Percentiles rank a stretch among this genome's conserved stretches.
Conservation (phyloP, 768 basidiomycete species). For the Mycena indigotica region DNA sequence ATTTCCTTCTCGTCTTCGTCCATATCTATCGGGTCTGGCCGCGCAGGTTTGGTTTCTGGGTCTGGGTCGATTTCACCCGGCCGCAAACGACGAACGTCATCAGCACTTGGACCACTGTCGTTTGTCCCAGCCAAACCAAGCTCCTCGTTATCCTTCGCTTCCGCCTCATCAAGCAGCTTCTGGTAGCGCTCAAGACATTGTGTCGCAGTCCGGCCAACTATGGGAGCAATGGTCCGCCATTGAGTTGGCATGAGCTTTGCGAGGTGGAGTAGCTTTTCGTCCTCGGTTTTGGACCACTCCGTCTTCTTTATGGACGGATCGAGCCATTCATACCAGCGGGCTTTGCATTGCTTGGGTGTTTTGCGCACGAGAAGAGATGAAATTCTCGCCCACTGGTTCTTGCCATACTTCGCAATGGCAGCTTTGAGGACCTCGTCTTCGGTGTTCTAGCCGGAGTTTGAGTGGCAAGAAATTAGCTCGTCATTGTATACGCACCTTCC, state of each 20-base stretch:
- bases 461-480: constrained; percentile 8
- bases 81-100: constrained; percentile 84
- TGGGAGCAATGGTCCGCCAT: constrained; percentile 99
- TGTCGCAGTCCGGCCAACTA: constrained; percentile 95
- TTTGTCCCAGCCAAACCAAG: constrained; percentile 84
- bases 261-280: constrained; percentile 96
- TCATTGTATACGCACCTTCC: constrained; percentile 59
- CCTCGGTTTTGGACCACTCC: constrained; percentile 99
- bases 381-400: constrained; percentile 99
- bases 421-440: constrained; percentile 99
- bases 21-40: constrained; percentile 99
- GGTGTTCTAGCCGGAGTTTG: constrained; percentile 63
- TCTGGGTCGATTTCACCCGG: constrained; percentile 99
- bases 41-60: constrained; percentile 96
- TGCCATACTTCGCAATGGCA: constrained; percentile 96
- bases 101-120: constrained; percentile 86
- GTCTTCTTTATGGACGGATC: constrained; percentile 99
- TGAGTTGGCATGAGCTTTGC: constrained; percentile 99
- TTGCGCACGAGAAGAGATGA: constrained; percentile 96
- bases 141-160: constrained; percentile 95
- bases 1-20: constrained; percentile 99
- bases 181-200: constrained; percentile 99
- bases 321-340: constrained; percentile 99
- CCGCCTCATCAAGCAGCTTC: constrained; percentile 95
- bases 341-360: constrained; percentile 99